Conservation (phyloP, 495 filamentous ascomycete genomes). For the Daldinia vernicosa region DNA sequence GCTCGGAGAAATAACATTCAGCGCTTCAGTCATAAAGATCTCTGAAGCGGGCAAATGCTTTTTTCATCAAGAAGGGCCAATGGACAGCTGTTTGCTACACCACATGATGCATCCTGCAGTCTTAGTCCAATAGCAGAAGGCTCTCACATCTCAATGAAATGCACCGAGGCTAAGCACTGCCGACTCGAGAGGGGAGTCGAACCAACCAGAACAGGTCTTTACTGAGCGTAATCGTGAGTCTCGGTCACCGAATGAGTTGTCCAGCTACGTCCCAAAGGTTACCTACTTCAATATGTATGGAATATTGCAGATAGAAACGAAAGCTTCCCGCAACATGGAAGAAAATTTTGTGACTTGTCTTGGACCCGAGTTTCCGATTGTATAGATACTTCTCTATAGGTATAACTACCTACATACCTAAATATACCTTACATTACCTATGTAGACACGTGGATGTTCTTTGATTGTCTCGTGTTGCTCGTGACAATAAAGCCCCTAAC, state of each 20-base stretch:
- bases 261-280: conserved; percentile 34
- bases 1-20: background rate
- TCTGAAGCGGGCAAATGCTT: conserved; percentile 24
- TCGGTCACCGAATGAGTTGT: conserved; percentile 34
- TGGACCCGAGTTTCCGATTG: conserved; percentile 17
- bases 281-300: conserved; percentile 38
- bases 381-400: background rate
- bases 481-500: background rate
- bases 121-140: conserved; percentile 34
- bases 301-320: conserved; percentile 35
- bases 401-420: background rate
- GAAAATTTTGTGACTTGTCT: background rate
- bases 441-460: background rate
- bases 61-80: conserved; percentile 12
- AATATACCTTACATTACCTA: too few species aligned
- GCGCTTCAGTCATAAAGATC: background rate
- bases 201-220: conserved; percentile 29
- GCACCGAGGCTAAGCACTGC: conserved; percentile 41
- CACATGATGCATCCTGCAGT: conserved; percentile 28
- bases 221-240: conserved; percentile 3
- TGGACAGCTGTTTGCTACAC: conserved; percentile 44
- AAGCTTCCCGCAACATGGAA: conserved; percentile 14
- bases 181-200: conserved; percentile 30
- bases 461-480: background rate
- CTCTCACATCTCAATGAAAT: conserved; percentile 36